Conservation (phyloP, 768 basidiomycete genomes). For the Strobilomyces dryophilus region DNA sequence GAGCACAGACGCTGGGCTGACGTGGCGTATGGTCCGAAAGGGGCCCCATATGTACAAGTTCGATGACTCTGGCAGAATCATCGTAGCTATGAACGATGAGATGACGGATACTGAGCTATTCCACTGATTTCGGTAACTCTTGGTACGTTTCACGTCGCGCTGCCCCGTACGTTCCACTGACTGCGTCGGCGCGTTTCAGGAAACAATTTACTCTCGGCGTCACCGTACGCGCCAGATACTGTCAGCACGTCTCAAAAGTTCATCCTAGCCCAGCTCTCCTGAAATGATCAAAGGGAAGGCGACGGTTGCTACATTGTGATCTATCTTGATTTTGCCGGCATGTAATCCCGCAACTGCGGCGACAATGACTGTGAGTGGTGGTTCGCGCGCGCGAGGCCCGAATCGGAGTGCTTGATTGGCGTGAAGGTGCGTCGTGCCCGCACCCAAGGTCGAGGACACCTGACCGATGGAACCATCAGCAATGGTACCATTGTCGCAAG, state of each 20-base stretch:
- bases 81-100: slow-evolving; percentile 85
- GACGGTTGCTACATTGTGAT: slow-evolving; percentile 66
- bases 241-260: slow-evolving; percentile 96
- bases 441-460: background rate
- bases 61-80: slow-evolving; percentile 81
- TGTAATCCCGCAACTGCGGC: slow-evolving; percentile 64
- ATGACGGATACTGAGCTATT: slow-evolving; percentile 64
- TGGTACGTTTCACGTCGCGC: slow-evolving; percentile 57
- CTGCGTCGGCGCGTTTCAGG: slow-evolving; percentile 41
- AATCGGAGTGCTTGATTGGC: slow-evolving; percentile 86
- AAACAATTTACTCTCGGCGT: slow-evolving; percentile 63
- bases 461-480: slow-evolving; percentile 42
- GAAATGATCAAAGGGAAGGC: slow-evolving; percentile 48
- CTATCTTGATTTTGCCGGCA: slow-evolving; percentile 77
- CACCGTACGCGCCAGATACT: slow-evolving; percentile 67
- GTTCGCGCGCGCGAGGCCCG: slow-evolving; percentile 68
- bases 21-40: slow-evolving; percentile 72
- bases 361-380: slow-evolving; percentile 78
- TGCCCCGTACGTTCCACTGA: background rate
- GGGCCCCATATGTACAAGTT: slow-evolving; percentile 95
- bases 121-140: slow-evolving; percentile 72
- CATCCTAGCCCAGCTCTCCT: slow-evolving; percentile 73
- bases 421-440: slow-evolving; percentile 60
- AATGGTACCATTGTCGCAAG: slow-evolving; percentile 92
- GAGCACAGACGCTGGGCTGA: slow-evolving; percentile 82